phyloP scores from a whole-genome alignment of 176 grass and related monocot genomes.

The Areca catechu region DNA sequence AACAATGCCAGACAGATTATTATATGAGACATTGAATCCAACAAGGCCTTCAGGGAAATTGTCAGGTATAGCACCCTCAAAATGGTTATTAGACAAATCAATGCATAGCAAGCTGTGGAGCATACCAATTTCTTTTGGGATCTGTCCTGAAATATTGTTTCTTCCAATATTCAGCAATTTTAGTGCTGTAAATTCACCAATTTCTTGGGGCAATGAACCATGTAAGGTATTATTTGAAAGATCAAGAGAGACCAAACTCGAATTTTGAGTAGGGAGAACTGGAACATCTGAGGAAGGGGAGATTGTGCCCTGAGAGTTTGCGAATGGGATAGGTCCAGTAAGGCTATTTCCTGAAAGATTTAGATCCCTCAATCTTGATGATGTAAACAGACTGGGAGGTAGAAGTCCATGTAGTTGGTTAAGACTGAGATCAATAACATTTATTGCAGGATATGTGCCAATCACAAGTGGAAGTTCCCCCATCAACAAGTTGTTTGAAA shows the following conservation, averaged over 20 bases:
- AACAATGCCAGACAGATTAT: conserved; percentile 66
- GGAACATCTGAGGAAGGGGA: conserved; percentile 27
- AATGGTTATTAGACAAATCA: conserved; percentile 71
- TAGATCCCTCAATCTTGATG: conserved; percentile 50
- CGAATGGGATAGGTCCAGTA: conserved; percentile 42
- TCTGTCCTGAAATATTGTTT: conserved; percentile 65
- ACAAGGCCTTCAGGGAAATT: conserved; percentile 53
- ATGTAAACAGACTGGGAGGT: conserved; percentile 48
- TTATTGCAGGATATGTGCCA: conserved; percentile 72
- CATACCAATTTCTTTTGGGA: conserved; percentile 49
- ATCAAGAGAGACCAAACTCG: conserved; percentile 69
- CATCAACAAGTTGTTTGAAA: conserved; percentile 61
- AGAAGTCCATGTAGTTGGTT: conserved; percentile 61
- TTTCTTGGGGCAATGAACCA: conserved; percentile 38
- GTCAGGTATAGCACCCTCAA: conserved; percentile 59
- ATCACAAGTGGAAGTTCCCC: conserved; percentile 57
- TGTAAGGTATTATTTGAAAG: conserved; percentile 69
- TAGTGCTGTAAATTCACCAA: conserved; percentile 45
- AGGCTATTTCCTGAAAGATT: conserved; percentile 79
- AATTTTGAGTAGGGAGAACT: conserved; percentile 30
- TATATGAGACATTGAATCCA: conserved; percentile 70
- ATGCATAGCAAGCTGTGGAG: conserved; percentile 52
- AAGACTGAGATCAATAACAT: conserved; percentile 60
- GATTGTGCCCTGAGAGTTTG: conserved; percentile 24
- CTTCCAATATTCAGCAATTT: conserved; percentile 38